Evolutionary conservation across 371 early-diverging fungal genomes (phyloP), one percentile per base, ranked within the genome.

Genomic region (Choanephora cucurbitarum): DNA sequence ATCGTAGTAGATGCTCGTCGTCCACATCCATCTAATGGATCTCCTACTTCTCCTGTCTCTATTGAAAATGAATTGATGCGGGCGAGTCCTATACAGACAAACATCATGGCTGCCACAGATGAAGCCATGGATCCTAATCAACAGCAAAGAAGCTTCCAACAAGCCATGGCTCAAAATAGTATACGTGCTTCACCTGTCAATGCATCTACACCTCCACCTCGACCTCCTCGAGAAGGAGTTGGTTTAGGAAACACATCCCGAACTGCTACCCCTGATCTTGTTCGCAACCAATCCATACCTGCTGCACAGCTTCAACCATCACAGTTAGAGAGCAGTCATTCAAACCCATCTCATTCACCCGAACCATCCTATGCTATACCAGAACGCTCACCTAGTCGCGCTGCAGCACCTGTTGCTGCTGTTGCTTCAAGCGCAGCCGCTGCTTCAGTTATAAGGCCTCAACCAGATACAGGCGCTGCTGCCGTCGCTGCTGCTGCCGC

Each of bases 171-270:
- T 61, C 15, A 67, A 64, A 33, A 62, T 60, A 5, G 31, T 55
- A 33, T 49, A 49, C 22, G 58, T 45, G 23, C 57, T 4, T 52
- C 57, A 17, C 58, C 48, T 18, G 28, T 28, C 3, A 39, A 15
- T 28, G 31, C 21, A 11, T 53, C 64, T 0, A 42, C 68, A 10
- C 74, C 79, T 14, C 79, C 79, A 17, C 79, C 79, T 7, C 51
- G 76, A 49, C 79, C 79, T 18, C 72, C 79, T 5, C 72, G 76
- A n/a, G 79, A 79, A 50, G 79, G 79, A 19, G 79, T 79, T 7
- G 68, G 71, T n/a, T 57, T 78, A 10, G 57, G 39, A 21, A 63
- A 54, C 19, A 17, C 55, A 0, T 67, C 64, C 42, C 58, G 72
- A 44, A 66, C 68, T 31, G 70, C 68, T 1, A 28, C 28, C 7